phyloP scores from a whole-genome alignment of 169 alveolate species.

The Plasmodium blacklocki region DNA sequence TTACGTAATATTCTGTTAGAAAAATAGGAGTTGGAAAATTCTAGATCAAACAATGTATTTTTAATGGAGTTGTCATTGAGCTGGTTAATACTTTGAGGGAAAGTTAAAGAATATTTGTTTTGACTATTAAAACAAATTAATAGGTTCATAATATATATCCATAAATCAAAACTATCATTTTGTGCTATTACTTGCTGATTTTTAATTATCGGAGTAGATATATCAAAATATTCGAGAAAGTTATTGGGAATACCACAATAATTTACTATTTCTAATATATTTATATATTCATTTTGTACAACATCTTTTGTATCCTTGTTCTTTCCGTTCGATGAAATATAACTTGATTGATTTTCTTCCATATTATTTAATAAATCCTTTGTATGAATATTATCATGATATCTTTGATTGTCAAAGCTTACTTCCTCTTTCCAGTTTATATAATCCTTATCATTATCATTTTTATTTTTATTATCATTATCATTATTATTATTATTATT shows the following conservation, averaged over 20 bases:
- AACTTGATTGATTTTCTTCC: not conserved
- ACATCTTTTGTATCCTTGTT: not conserved
- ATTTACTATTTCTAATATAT: conserved; percentile 33
- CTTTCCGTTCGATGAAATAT: not conserved
- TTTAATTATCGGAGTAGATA: conserved; percentile 59
- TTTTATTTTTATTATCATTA: not conserved
- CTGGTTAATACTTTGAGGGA: conserved; percentile 49
- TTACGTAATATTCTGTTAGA: conserved; percentile 73
- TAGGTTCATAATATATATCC: conserved; percentile 79
- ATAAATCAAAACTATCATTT: conserved; percentile 78
- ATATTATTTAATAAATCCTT: not conserved
- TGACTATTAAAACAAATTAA: conserved; percentile 64
- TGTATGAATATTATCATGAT: not conserved
- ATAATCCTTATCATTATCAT: not conserved
- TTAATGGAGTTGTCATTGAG: conserved; percentile 58
- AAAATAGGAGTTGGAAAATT: conserved; percentile 78
- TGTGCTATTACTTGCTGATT: conserved; percentile 81
- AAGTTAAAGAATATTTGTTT: conserved; percentile 53
- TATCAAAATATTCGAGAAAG: conserved; percentile 40
- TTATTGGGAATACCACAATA: conserved; percentile 61
- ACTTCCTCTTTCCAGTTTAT: no score
- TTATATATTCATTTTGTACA: conserved; percentile 24
- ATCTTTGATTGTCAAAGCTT: no score
- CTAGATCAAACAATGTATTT: conserved; percentile 79
- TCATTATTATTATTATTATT: conserved; percentile 15